phyloP scores from a whole-genome alignment of 1,139 yeast species.

The Dujonia santamariae region DNA sequence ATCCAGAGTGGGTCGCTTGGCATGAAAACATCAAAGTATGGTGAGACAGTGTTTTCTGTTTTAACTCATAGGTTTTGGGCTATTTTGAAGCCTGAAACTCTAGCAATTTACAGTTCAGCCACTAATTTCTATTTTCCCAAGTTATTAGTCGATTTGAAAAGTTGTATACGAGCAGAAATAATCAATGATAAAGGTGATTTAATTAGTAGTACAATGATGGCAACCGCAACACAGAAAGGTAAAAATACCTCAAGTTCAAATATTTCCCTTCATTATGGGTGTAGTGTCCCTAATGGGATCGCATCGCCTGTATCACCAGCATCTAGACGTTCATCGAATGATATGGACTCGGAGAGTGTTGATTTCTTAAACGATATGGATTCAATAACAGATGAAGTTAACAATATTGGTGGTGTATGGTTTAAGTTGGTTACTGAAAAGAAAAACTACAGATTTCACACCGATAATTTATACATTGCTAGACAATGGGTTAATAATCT shows the following conservation, averaged over 20 bases:
- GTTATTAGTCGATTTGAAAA: conserved; percentile 67
- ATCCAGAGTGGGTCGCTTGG: conserved; percentile 49
- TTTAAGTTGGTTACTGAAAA: conserved; percentile 55
- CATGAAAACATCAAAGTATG: conserved; percentile 45
- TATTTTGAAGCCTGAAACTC: conserved; percentile 63
- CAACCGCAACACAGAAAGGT: no score
- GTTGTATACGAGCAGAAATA: conserved; percentile 61
- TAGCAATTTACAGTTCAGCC: conserved; percentile 67
- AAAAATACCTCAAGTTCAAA: background rate
- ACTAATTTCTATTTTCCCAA: conserved; percentile 82
- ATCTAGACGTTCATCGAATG: conserved; percentile 3
- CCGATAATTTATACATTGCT: conserved; percentile 73
- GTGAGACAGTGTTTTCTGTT: conserved; percentile 36
- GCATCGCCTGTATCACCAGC: conserved; percentile 12
- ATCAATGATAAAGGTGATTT: conserved; percentile 23
- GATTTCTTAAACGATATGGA: conserved; percentile 23
- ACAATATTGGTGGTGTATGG: conserved; percentile 40
- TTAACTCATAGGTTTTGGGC: conserved; percentile 65
- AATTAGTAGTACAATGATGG: background rate
- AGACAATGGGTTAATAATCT: conserved; percentile 75
- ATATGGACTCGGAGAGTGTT: conserved; percentile 19
- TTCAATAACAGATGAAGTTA: conserved; percentile 26
- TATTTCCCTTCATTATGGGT: conserved; percentile 7
- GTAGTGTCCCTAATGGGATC: conserved; percentile 11
- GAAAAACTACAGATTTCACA: conserved; percentile 61